Percentiles rank a stretch among this genome's conserved stretches.
phyloP scores from a whole-genome alignment of 257 asterid species.

The Nicotiana knightiana region DNA sequence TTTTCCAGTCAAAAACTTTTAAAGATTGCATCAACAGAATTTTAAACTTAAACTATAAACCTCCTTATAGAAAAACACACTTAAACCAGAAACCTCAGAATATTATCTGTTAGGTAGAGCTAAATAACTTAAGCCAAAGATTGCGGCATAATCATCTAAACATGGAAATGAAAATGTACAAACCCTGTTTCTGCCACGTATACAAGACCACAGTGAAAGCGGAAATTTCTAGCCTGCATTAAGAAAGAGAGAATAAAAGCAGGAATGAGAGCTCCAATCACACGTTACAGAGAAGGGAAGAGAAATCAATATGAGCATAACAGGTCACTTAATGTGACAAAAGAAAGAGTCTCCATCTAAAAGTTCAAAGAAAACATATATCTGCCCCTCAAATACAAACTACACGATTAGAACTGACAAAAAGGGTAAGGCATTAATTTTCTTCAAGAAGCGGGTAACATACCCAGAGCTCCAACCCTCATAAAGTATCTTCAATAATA shows the following conservation, averaged over 20 bases:
- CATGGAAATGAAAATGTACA: conserved; percentile 12
- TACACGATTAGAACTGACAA: background rate
- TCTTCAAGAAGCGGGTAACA: background rate
- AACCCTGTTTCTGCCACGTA: conserved; percentile 98
- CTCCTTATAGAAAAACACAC: too few species aligned
- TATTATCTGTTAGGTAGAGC: conserved; percentile 2
- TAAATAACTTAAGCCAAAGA: background rate
- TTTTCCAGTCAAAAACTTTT: background rate
- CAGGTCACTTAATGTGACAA: background rate
- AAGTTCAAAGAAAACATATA: background rate
- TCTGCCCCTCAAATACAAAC: background rate
- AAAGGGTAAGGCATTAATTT: background rate
- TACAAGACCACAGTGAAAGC: conserved; percentile 93
- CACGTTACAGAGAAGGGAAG: background rate
- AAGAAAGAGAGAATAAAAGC: conserved; percentile 2
- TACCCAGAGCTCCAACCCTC: background rate
- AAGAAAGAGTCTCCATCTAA: background rate
- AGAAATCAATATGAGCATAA: background rate
- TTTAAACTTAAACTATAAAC: background rate
- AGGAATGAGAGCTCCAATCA: conserved; percentile 4
- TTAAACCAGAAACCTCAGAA: background rate
- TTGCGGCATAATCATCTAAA: background rate
- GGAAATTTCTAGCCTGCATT: conserved; percentile 94
- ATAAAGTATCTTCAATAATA: background rate
- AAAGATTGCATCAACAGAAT: background rate